Evolutionary conservation across 495 filamentous ascomycete species (phyloP).

Genomic region (Tuber umbilicatum): DNA sequence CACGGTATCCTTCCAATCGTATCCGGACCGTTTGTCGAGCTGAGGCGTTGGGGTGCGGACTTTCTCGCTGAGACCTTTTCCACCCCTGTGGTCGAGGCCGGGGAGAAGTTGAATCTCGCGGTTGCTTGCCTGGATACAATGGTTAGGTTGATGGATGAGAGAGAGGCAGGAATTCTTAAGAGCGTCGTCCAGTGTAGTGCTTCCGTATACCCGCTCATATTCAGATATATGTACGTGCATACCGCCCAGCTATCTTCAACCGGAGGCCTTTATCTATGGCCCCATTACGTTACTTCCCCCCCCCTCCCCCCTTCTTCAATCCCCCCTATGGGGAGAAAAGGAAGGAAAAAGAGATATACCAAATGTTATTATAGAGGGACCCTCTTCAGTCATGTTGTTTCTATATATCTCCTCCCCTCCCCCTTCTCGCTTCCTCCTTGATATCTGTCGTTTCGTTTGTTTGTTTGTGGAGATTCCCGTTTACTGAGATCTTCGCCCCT

Average conservation of each 20-base stretch:
- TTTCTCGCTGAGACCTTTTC: slow-evolving; percentile 96
- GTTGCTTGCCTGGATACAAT: slow-evolving; percentile 66
- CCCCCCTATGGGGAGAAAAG: slow-evolving; percentile 5
- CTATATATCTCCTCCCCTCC: background rate
- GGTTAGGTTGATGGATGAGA: slow-evolving; percentile 63
- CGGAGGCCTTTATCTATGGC: background rate
- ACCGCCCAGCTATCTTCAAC: slow-evolving; percentile 17
- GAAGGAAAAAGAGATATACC: background rate
- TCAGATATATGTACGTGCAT: slow-evolving; percentile 83
- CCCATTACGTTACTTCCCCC: slow-evolving; percentile 6
- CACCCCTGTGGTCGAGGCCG: slow-evolving; percentile 63
- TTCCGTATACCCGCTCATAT: slow-evolving; percentile 82
- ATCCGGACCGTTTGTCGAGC: slow-evolving; percentile 61
- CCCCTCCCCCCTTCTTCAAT: slow-evolving; percentile 12
- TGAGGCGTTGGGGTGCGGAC: slow-evolving; percentile 91
- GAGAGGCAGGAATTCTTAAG: slow-evolving; percentile 70
- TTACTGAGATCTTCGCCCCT: slow-evolving; percentile 40
- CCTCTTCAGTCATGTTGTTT: background rate
- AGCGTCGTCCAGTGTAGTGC: slow-evolving; percentile 76
- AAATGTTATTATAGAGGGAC: background rate
- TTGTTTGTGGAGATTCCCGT: slow-evolving; percentile 28
- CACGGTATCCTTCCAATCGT: slow-evolving; percentile 85
- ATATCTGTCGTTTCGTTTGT: slow-evolving; percentile 16
- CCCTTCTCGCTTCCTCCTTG: background rate
- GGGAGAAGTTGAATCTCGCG: slow-evolving; percentile 70